Evolutionary conservation across 345 rosid genomes (phyloP), one percentile per base, ranked within the genome.

Genomic region (Passiflora organensis): DNA sequence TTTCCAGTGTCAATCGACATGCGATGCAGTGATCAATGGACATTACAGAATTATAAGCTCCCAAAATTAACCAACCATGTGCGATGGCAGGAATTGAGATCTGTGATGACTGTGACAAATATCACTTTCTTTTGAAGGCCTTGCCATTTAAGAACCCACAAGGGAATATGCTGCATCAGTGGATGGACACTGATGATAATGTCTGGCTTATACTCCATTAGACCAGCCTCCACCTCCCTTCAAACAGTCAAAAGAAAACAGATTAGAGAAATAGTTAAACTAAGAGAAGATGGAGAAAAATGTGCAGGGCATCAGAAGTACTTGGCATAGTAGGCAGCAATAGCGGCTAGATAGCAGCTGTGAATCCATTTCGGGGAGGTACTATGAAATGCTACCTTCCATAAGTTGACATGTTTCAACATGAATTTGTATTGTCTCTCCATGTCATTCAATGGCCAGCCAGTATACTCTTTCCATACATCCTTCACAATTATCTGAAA

Each of bases 241-340:
- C 66, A 66, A 60, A 54, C 73, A 53, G 37, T 55, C 43, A 64
- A 22, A 46, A 6, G 22, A 69, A 58, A 11, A n/a, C n/a, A 42
- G 23, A 51, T 44, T 49, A 60, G 22, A 45, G 13, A 43, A 39
- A 25, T 41, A 39, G 2, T 49, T 56, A 39, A 32, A 56, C 37
- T 24, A 17, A 15, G 23, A n/a, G 34, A 36, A 14, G 37, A 24
- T 42, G 18, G 43, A 14, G 32, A 44, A 55, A 43, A 39, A 10
- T 5, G 14, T 28, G 19, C 58, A 16, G 37, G 38, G 28, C 20
- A 14, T 28, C 17, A 4, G 38, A 21, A 60, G 24, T 82, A 93
- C 99, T 93, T 93, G 59, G 99, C 99, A 22, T 93, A 89, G 64
- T 81, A 93, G 16, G 96, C 95, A 14, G 99, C 99, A 60, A 93